Percentiles rank a stretch among this genome's conserved stretches.
Evolutionary conservation across 441 rosid genomes (phyloP).

Genomic region (Euphorbia schlechtendalii): DNA sequence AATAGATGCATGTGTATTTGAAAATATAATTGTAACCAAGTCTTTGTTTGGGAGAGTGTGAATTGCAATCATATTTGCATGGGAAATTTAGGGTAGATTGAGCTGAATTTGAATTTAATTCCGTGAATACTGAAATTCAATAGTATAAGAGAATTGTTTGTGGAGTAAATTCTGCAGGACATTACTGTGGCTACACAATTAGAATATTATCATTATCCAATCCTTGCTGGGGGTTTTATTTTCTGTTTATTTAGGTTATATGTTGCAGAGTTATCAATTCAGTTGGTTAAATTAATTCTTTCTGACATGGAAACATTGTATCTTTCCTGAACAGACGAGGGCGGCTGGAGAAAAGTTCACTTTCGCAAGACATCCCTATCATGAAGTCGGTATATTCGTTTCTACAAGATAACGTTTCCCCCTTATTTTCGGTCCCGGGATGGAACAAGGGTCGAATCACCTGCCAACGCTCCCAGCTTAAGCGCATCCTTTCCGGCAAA

Average conservation of each 20-base stretch:
- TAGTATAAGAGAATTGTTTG: not conserved
- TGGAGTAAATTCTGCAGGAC: not conserved
- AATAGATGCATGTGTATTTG: not conserved
- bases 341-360: constrained; percentile 53
- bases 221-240: not conserved
- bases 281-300: constrained; percentile 7
- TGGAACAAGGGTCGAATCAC: constrained; percentile 90
- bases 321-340: constrained; percentile 54
- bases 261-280: constrained; percentile 11
- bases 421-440: constrained; percentile 62
- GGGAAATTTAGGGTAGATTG: not conserved
- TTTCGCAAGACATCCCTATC: constrained; percentile 47
- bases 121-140: not conserved
- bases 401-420: constrained; percentile 57
- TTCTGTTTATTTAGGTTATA: not conserved
- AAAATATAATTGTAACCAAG: not conserved
- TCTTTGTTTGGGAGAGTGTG: not conserved
- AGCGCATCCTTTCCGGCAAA: constrained; percentile 40
- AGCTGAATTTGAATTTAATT: not conserved
- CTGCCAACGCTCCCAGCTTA: constrained; percentile 78
- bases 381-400: constrained; percentile 57
- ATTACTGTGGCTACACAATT: not conserved
- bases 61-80: not conserved
- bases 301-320: not conserved
- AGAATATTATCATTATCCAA: constrained; percentile 1